Percentiles rank a stretch among this genome's conserved stretches.
Evolutionary conservation across 2,329 filamentous ascomycete genomes (phyloP).

Genomic region (Pleoardoris graminearum): DNA sequence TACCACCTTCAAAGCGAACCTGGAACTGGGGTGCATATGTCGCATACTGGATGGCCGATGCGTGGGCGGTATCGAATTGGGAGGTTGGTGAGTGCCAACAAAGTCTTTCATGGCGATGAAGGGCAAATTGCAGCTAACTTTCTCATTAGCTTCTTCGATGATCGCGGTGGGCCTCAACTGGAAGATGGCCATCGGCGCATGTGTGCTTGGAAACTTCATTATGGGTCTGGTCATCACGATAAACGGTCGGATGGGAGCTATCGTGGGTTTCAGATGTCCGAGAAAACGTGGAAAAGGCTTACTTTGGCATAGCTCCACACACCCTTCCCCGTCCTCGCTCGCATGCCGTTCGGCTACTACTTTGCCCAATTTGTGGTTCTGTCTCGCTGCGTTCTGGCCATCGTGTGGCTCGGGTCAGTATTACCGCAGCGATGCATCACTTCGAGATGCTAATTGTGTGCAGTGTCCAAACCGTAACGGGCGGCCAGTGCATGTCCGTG

Average conservation of each 20-base stretch:
- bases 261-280: conserved; percentile 11
- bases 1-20: conserved; percentile 44
- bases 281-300: conserved; percentile 1
- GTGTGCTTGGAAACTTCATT: conserved; percentile 37
- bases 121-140: neutral
- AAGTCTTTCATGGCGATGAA: neutral
- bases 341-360: conserved; percentile 32
- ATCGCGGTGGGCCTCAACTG: conserved; percentile 30
- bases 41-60: conserved; percentile 48
- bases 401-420: conserved; percentile 42
- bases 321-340: conserved; percentile 28
- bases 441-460: conserved; percentile 9
- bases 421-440: neutral
- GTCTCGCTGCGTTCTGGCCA: conserved; percentile 38
- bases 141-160: conserved; percentile 29
- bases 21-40: conserved; percentile 41
- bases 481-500: conserved; percentile 29
- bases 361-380: conserved; percentile 35
- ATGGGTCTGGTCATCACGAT: conserved; percentile 35
- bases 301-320: conserved; percentile 24
- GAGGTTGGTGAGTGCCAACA: conserved; percentile 34
- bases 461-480: conserved; percentile 29
- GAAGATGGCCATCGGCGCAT: conserved; percentile 40
- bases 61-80: conserved; percentile 47
- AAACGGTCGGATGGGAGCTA: conserved; percentile 33